Percentiles rank a stretch among this genome's conserved stretches.
Conservation (phyloP, 1,284 basidiomycete species). For the Polyporus tsugae region DNA sequence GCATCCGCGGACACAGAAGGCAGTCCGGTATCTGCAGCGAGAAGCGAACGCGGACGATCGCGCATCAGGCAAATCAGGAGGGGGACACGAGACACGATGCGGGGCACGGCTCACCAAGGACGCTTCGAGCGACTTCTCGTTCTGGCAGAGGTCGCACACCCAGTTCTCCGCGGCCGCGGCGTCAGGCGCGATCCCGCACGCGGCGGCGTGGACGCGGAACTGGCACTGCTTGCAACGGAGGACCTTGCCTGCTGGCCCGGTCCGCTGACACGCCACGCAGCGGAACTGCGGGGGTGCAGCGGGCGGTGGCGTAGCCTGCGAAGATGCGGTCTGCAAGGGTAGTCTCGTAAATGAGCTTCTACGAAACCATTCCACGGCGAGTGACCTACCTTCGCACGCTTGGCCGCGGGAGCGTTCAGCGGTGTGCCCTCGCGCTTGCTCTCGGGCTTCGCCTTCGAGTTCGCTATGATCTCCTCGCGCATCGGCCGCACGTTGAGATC, state of each 20-base stretch:
- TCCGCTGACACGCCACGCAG: slow-evolving; percentile 80
- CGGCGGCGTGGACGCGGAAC: slow-evolving; percentile 74
- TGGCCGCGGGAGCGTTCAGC: slow-evolving; percentile 62
- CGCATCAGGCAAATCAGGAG: slow-evolving; percentile 1
- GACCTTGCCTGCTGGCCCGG: slow-evolving; percentile 78
- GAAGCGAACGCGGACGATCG: slow-evolving; percentile 4
- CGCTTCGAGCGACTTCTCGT: slow-evolving; percentile 79
- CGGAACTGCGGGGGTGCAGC: slow-evolving; percentile 66
- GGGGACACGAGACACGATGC: not conserved
- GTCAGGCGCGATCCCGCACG: slow-evolving; percentile 74
- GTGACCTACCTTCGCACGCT: slow-evolving; percentile 70
- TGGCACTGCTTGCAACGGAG: slow-evolving; percentile 83
- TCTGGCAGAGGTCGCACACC: slow-evolving; percentile 87
- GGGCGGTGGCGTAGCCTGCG: slow-evolving; percentile 64
- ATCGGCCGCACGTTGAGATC: slow-evolving; percentile 79
- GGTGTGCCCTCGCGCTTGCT: slow-evolving; percentile 87
- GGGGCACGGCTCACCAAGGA: slow-evolving; percentile 67
- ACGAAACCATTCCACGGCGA: not conserved
- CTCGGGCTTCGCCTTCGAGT: slow-evolving; percentile 49
- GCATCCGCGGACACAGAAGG: slow-evolving; percentile 73
- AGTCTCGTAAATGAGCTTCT: slow-evolving; percentile 3
- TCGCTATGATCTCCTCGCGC: slow-evolving; percentile 67
- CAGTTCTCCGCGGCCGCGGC: slow-evolving; percentile 72
- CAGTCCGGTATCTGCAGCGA: slow-evolving; percentile 70
- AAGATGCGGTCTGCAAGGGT: slow-evolving; percentile 54